A percentile compares a stretch with the other conserved stretches of the same genome.
Conservation (phyloP, 352 stramenopile genomes). For the Pythium aristosporum region DNA sequence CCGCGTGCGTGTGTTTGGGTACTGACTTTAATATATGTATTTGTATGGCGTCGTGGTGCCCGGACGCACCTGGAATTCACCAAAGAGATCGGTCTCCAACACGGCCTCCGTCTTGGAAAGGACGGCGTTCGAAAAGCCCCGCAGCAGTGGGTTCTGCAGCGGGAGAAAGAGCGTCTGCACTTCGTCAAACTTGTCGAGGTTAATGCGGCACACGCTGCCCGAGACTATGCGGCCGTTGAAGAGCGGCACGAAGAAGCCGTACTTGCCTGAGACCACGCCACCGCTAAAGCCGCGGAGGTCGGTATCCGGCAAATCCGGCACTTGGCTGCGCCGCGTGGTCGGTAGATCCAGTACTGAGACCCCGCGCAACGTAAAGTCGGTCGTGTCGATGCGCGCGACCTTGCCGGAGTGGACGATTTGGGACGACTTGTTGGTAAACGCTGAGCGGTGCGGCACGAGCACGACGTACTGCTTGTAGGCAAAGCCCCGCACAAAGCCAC, state of each 20-base stretch:
- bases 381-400: slow-evolving; percentile 70
- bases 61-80: slow-evolving; percentile 57
- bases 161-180: slow-evolving; percentile 74
- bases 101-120: slow-evolving; percentile 45
- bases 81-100: slow-evolving; percentile 59
- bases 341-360: slow-evolving; percentile 62
- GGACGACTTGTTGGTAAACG: slow-evolving; percentile 28
- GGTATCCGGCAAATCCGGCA: slow-evolving; percentile 57
- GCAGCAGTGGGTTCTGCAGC: slow-evolving; percentile 39
- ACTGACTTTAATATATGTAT: slow-evolving; percentile 53
- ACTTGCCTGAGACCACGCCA: slow-evolving; percentile 72
- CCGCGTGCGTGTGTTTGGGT: slow-evolving; percentile 30
- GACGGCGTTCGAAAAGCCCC: slow-evolving; percentile 53
- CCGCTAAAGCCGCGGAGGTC: slow-evolving; percentile 67
- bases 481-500: slow-evolving; percentile 70
- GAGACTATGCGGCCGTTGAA: slow-evolving; percentile 69
- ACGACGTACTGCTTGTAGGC: slow-evolving; percentile 76
- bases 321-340: slow-evolving; percentile 53
- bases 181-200: slow-evolving; percentile 76
- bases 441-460: slow-evolving; percentile 50
- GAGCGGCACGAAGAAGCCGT: slow-evolving; percentile 78
- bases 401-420: slow-evolving; percentile 50
- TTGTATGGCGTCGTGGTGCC: slow-evolving; percentile 66
- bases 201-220: slow-evolving; percentile 76
- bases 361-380: slow-evolving; percentile 46